Conservation (phyloP, 1,284 basidiomycete species). For the Ustilago shanxiensis region DNA sequence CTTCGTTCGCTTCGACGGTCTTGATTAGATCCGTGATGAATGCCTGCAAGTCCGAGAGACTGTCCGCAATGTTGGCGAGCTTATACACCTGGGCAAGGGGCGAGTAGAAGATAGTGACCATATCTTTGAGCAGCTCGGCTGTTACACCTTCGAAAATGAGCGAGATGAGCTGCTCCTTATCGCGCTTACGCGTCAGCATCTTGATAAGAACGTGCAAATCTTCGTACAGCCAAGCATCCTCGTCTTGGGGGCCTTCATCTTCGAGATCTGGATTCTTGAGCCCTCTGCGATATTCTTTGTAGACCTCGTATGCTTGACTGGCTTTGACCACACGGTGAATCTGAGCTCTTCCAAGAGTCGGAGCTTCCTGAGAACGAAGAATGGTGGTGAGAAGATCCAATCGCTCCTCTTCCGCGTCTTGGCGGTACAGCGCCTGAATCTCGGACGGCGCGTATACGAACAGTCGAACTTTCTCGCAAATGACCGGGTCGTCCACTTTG, state of each 20-base stretch:
- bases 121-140: conserved; percentile 94
- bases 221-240: conserved; percentile 69
- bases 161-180: conserved; percentile 91
- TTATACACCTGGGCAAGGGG: conserved; percentile 98
- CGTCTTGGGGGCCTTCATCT: conserved; percentile 75
- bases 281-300: conserved; percentile 60
- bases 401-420: conserved; percentile 75
- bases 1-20: conserved; percentile 92
- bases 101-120: conserved; percentile 98
- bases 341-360: conserved; percentile 70
- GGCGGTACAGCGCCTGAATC: conserved; percentile 77
- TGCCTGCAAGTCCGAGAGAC: conserved; percentile 88
- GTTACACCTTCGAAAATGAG: conserved; percentile 97
- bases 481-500: conserved; percentile 86
- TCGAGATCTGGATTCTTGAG: conserved; percentile 61
- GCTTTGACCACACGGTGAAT: conserved; percentile 65
- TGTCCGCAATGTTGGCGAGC: conserved; percentile 96
- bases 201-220: conserved; percentile 67
- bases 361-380: conserved; percentile 83
- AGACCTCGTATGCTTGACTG: conserved; percentile 63
- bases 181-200: conserved; percentile 76
- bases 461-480: conserved; percentile 87
- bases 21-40: conserved; percentile 96
- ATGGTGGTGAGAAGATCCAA: conserved; percentile 85
- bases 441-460: conserved; percentile 89